Conservation (phyloP, 2,329 filamentous ascomycete species). For the Teratosphaeria epicoccoides region DNA sequence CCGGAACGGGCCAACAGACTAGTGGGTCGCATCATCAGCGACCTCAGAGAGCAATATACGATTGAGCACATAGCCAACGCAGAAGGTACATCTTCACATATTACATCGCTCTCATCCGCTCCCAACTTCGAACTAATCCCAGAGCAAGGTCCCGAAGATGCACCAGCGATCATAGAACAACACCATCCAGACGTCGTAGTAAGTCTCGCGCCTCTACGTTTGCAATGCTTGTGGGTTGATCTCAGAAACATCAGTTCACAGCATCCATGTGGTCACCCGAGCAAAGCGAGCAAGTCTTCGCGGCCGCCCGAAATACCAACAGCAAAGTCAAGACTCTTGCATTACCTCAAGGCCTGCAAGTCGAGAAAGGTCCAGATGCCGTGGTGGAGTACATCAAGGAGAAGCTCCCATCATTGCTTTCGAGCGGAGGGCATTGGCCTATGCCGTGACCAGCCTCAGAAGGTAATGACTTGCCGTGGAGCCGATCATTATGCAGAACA, state of each 20-base stretch:
- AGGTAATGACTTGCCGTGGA: no score
- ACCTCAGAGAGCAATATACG: slow-evolving; percentile 51
- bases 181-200: slow-evolving; percentile 35
- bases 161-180: slow-evolving; percentile 5
- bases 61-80: slow-evolving; percentile 54
- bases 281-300: slow-evolving; percentile 36
- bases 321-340: slow-evolving; percentile 43
- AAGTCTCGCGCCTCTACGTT: slow-evolving; percentile 15
- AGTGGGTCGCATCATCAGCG: slow-evolving; percentile 51
- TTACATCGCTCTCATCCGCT: no score
- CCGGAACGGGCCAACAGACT: slow-evolving; percentile 54
- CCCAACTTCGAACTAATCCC: background rate
- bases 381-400: slow-evolving; percentile 44
- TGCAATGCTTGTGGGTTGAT: background rate
- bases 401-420: slow-evolving; percentile 25
- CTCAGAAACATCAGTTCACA: no score
- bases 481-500: background rate
- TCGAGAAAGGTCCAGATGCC: slow-evolving; percentile 43
- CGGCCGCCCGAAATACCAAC: slow-evolving; percentile 34
- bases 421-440: background rate
- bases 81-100: slow-evolving; percentile 42
- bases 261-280: slow-evolving; percentile 50
- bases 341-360: slow-evolving; percentile 45
- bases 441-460: no score
- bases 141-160: slow-evolving; percentile 8